These are phyloP conservation scores for Maudiozyma pseudohumilis DNA, from an alignment of 805 yeast genomes.

Conservation along the genomic window DNA sequence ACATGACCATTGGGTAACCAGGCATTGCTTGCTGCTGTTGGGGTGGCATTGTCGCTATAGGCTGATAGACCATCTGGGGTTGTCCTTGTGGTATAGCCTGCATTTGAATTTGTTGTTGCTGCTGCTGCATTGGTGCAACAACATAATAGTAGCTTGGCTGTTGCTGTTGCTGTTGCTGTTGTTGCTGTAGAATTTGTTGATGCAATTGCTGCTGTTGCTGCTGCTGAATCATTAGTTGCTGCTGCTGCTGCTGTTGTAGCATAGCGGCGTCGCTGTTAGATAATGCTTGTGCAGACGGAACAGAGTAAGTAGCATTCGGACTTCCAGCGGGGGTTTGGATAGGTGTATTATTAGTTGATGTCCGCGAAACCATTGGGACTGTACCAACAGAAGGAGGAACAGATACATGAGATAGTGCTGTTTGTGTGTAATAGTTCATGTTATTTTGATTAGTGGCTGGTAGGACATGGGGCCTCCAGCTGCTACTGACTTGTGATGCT, in stretches of 20 bases:
- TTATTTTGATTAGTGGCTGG: no score
- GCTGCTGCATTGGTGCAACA: conserved; percentile 1
- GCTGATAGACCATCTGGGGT: background rate
- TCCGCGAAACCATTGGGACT: no score
- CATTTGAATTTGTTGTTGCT: background rate
- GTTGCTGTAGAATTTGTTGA: background rate
- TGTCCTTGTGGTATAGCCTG: background rate
- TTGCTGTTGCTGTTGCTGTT: conserved; percentile 1
- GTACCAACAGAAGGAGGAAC: background rate
- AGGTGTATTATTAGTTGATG: background rate
- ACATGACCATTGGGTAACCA: background rate
- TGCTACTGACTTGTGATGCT: no score
- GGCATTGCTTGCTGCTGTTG: background rate
- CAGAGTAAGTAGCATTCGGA: background rate
- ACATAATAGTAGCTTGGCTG: conserved; percentile 1
- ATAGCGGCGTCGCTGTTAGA: background rate
- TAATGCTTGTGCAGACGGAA: no score
- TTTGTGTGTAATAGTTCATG: no score
- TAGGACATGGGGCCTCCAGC: no score
- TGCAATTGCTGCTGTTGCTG: background rate
- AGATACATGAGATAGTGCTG: background rate
- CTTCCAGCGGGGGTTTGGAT: background rate
- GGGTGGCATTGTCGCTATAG: background rate
- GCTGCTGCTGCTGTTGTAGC: background rate
- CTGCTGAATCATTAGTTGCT: conserved; percentile 1